phyloP scores from a whole-genome alignment of 371 early-diverging fungal species.

The Smittium culicis region DNA sequence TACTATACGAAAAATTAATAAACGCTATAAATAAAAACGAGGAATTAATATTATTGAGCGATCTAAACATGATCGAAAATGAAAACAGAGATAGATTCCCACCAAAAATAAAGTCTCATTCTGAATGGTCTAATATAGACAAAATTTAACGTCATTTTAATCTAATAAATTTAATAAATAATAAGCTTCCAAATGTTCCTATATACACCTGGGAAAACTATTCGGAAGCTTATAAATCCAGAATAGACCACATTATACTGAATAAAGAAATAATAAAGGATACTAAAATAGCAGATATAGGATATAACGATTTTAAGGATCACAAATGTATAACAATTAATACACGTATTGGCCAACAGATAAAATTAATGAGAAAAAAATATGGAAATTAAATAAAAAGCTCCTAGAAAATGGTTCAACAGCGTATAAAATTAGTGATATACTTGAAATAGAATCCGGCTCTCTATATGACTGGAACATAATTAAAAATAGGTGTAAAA shows the following conservation, averaged over 20 bases:
- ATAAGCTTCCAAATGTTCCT: neutral
- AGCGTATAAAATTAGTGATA: neutral
- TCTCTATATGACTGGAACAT: neutral
- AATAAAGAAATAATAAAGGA: neutral
- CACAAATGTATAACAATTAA: conserved; percentile 3
- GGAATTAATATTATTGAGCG: neutral
- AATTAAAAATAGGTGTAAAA: neutral
- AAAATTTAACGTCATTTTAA: neutral
- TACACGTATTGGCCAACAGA: neutral
- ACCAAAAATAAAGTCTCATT: neutral
- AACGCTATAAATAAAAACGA: neutral
- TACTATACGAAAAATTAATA: conserved; percentile 1
- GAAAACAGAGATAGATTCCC: conserved; percentile 7
- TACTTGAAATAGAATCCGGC: neutral
- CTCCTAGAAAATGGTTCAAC: too few relatives aligned
- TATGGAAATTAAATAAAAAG: too few relatives aligned
- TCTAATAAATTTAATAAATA: neutral
- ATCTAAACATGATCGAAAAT: conserved; percentile 3
- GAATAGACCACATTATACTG: conserved; percentile 8
- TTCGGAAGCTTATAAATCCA: neutral
- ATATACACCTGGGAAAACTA: conserved; percentile 1
- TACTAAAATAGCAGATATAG: neutral
- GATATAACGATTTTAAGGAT: neutral
- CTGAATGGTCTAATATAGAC: neutral
- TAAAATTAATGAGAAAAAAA: too few relatives aligned